Base-by-base conservation (phyloP, 495 filamentous ascomycete species). In the Xylaria venustula region DNA sequence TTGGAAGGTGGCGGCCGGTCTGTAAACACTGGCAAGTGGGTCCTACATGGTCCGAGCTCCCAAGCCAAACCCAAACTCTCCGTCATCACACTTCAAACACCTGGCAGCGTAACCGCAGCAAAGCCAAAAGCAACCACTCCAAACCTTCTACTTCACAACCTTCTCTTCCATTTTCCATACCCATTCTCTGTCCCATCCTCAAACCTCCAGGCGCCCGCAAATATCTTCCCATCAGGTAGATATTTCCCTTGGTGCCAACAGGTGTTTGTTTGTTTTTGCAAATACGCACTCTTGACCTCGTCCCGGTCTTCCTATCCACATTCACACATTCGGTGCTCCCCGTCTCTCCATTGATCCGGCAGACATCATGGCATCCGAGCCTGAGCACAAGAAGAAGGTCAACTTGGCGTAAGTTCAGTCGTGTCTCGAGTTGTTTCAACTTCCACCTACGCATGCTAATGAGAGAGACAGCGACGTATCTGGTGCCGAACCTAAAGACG, bases 351-450 rank as follows among this genome's bases (percentile, higher is more conserved):
- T 59, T 49, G 22, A 46, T 41, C 57, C 64, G 28, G 52, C 53
- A 64, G 64, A 64, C 72, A 71, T 15, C 65, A 70, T 63, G 66
- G 71, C 71, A 62, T 67, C 54, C 60, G 69, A 93, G 70, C 88
- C 86, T 53, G 90, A 95, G 65, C 88, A 93, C 52, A 96, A 96
- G 87, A 87, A 89, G 81, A 95, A 96, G 87, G 87, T 90, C 74
- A 90, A 97, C 79, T 79, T 97, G 70, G 84, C 88, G 92, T 96
- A 88, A 72, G 91, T 77, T 23, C 32, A 44, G 15, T 8, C 6
- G 1, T 11, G 37, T 15, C 37, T 42, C 25, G 20, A 11, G 19
- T 23, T 53, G 23, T 41, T 5, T 22, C 4, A 12, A 11, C 40
- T n/a, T n/a, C n/a, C 17, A 41, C 50, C 20, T 28, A 28, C 58